Base-by-base conservation (phyloP, 768 basidiomycete species). In the Xerocomellus amylosporus region DNA sequence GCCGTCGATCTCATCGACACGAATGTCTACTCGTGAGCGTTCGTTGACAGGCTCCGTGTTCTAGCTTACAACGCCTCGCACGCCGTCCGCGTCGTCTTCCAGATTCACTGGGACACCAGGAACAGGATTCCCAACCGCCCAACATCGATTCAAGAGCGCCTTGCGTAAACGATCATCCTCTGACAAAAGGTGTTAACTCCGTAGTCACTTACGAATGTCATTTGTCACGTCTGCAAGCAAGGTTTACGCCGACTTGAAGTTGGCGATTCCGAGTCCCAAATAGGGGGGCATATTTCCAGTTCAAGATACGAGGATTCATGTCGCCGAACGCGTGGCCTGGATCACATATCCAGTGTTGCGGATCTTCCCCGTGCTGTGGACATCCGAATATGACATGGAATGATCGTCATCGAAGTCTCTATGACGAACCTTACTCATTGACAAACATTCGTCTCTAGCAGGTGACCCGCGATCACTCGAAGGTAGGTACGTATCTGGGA, bases 321-420 rank as follows among this genome's bases (percentile, higher is more conserved):
- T 58, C 84, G 79, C 60, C 86, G 83, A 66, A 83, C 70, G 56
- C 85, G 79, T 45, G 90, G 0, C 91, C 90, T 47, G 91, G 90
- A 66, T 93, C 91, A 60, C 88, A n/a, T 90, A 66, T 92, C 89
- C 46, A 90, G 87, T 6, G 91, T 89, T 22, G 86, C 82, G 64
- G 90, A 92, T 89, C n/a, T n/a, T n/a, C n/a, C n/a, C n/a, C n/a
- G n/a, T n/a, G n/a, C n/a, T n/a, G n/a, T n/a, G n/a, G n/a, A n/a
- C n/a, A n/a, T n/a, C n/a, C n/a, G n/a, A n/a, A n/a, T n/a, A n/a
- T n/a, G n/a, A n/a, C n/a, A n/a, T n/a, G 30, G 93, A 94, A 65
- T 90, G 90, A 63, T 93, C 92, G 65, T 93, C 93, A 72, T 94
- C 93, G 61, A 81, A 87, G 63, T 93, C 90, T 66, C 89, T 75